Conservation (phyloP, 2,329 filamentous ascomycete species). For the Emmonsia crescens region DNA sequence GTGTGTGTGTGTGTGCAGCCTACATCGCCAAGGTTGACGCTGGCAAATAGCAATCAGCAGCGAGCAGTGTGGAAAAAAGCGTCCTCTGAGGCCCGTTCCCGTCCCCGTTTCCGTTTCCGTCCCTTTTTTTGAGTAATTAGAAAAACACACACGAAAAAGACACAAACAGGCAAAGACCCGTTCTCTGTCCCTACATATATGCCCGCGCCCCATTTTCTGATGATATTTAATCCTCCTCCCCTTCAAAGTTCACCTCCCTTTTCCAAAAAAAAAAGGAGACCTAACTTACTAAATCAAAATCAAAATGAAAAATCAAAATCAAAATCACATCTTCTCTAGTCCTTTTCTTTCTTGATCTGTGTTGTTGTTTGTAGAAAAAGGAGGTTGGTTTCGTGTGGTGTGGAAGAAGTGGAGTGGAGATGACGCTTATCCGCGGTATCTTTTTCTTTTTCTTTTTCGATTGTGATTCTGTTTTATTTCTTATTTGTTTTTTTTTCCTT, state of each 20-base stretch:
- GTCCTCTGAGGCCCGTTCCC: too few relatives aligned
- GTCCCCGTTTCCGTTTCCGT: too few relatives aligned
- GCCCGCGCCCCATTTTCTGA: not conserved
- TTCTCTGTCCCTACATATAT: not conserved
- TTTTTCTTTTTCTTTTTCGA: too few relatives aligned
- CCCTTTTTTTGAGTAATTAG: not conserved
- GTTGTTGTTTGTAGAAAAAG: not conserved
- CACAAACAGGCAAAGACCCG: not conserved
- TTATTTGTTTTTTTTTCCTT: too few relatives aligned
- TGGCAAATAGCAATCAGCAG: conserved; percentile 27
- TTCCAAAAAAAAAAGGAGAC: not conserved
- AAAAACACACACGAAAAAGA: not conserved
- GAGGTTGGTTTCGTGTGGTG: not conserved
- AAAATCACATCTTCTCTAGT: not conserved
- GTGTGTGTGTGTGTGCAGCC: conserved; percentile 34
- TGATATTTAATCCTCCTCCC: not conserved
- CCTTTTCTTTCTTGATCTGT: not conserved
- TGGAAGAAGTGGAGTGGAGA: not conserved
- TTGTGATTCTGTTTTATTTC: too few relatives aligned
- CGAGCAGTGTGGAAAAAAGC: conserved; percentile 1
- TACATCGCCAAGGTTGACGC: conserved; percentile 69
- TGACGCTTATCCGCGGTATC: not conserved
- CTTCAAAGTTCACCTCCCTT: too few relatives aligned
- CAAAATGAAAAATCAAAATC: too few relatives aligned
- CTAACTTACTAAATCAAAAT: not conserved